Evolutionary conservation across 176 grass and related monocot genomes (phyloP).

Genomic region (Eleusine coracana): DNA sequence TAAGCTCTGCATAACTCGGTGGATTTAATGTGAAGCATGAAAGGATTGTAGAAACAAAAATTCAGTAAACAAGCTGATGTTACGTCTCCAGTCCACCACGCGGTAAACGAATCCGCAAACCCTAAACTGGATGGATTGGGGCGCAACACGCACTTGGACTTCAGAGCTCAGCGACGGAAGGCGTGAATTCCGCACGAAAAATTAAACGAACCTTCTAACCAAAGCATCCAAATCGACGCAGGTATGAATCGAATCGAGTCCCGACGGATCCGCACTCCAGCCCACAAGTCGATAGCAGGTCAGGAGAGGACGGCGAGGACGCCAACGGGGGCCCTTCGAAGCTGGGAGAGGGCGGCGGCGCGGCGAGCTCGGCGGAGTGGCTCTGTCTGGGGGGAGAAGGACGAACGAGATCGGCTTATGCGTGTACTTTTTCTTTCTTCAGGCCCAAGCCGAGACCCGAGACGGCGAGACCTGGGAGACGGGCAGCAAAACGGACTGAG

Average conservation of each 20-base stretch:
- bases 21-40: background rate
- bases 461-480: background rate
- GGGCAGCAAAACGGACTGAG: background rate
- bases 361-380: background rate
- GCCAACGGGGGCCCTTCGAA: background rate
- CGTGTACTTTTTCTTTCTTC: background rate
- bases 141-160: background rate
- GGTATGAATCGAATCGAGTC: background rate
- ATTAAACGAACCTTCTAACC: background rate
- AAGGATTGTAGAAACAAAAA: background rate
- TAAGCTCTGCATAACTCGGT: background rate
- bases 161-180: background rate
- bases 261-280: background rate
- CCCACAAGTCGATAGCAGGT: background rate
- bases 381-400: background rate
- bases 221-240: background rate
- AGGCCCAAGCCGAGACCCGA: background rate
- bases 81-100: background rate
- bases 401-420: background rate
- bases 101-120: slow-evolving; percentile 1
- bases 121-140: slow-evolving; percentile 3
- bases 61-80: background rate
- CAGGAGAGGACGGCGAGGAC: background rate
- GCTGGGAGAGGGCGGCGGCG: background rate
- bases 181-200: background rate